phyloP scores from a whole-genome alignment of 257 asterid species.

The Solanum virginianum region DNA sequence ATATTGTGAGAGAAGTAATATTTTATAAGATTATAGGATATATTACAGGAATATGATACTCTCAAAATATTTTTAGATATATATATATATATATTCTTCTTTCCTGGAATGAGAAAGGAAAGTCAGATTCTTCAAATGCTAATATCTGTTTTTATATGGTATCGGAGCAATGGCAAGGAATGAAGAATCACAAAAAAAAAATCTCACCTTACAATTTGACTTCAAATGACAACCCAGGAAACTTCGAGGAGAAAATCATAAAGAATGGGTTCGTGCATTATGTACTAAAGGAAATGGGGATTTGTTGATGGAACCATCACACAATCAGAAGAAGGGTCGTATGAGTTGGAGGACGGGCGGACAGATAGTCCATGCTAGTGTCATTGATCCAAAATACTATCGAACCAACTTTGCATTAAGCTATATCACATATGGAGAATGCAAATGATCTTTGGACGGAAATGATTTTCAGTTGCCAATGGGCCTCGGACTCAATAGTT shows the following conservation, averaged over 20 bases:
- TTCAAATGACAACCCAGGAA: background rate
- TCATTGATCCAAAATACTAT: constrained; percentile 11
- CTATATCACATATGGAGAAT: background rate
- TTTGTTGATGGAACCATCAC: constrained; percentile 4
- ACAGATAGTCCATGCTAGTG: constrained; percentile 1
- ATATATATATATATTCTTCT: background rate
- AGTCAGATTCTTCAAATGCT: background rate
- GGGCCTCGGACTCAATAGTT: background rate
- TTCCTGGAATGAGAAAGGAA: background rate
- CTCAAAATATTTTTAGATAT: background rate
- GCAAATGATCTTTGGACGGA: background rate
- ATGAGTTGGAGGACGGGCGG: constrained; percentile 7
- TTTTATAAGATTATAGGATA: background rate
- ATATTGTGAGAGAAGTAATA: background rate
- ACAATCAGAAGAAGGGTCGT: background rate
- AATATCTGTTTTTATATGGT: background rate
- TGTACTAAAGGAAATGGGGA: background rate
- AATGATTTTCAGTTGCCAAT: background rate
- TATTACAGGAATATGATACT: background rate
- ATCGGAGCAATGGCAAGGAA: background rate
- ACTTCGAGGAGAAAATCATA: constrained; percentile 4
- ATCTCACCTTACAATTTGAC: background rate
- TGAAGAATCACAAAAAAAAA: background rate
- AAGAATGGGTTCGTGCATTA: constrained; percentile 3
- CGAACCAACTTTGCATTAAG: background rate